phyloP scores from a whole-genome alignment of 2,329 filamentous ascomycete species.

The Alternaria burnsii region DNA sequence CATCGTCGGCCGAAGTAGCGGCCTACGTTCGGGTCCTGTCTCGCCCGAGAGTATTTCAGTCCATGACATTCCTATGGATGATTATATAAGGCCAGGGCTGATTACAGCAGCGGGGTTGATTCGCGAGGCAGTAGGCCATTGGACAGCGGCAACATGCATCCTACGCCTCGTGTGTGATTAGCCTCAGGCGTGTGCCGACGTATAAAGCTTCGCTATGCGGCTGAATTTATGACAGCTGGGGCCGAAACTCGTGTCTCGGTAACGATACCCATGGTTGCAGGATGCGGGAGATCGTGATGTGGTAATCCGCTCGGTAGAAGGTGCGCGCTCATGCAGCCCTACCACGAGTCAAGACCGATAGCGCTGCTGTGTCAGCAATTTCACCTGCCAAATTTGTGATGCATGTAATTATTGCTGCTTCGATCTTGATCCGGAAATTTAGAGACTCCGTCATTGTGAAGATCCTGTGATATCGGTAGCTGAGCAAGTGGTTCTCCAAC shows the following conservation, averaged over 20 bases:
- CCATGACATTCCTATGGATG: background rate
- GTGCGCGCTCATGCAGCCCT: background rate
- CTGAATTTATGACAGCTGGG: background rate
- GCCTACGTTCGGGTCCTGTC: background rate
- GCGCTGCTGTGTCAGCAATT: constrained; percentile 11
- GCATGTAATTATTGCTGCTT: background rate
- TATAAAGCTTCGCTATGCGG: background rate
- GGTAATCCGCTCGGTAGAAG: background rate
- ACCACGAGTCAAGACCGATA: background rate
- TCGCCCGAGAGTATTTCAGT: background rate
- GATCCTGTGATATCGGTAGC: no score
- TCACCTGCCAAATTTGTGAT: background rate
- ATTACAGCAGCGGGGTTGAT: constrained; percentile 23
- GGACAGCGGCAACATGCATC: constrained; percentile 5
- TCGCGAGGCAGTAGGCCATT: constrained; percentile 7
- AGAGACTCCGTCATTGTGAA: no score
- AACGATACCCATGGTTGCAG: background rate
- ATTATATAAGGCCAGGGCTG: constrained; percentile 16
- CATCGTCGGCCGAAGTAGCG: constrained; percentile 2
- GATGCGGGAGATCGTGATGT: background rate
- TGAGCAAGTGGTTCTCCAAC: no score
- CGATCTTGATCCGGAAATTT: background rate
- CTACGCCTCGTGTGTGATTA: constrained; percentile 4
- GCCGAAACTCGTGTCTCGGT: background rate
- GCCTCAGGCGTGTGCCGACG: background rate